Conservation (phyloP, 78 protist species). For the Creolimax fragrantissima region DNA sequence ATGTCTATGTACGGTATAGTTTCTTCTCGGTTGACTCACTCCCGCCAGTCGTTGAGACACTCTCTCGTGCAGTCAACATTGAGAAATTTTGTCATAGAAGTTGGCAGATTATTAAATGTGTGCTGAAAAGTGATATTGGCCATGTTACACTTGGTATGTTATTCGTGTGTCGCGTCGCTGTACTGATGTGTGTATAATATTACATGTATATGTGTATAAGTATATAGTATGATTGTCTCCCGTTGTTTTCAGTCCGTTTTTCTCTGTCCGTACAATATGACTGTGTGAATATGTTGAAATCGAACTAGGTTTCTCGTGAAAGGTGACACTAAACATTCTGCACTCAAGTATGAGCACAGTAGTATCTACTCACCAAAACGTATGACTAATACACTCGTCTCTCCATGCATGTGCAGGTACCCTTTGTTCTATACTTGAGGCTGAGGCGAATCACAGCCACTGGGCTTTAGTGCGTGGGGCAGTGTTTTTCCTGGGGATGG, state of each 20-base stretch:
- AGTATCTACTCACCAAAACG: too few species aligned
- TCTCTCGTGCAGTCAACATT: slow-evolving; percentile 6
- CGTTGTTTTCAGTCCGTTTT: too few species aligned
- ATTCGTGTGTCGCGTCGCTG: not conserved
- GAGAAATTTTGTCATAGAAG: not conserved
- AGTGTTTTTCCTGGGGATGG: slow-evolving; percentile 13
- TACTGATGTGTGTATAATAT: not conserved
- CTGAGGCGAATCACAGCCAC: not conserved
- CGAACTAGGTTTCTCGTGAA: too few species aligned
- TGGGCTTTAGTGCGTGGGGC: not conserved
- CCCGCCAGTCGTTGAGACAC: not conserved
- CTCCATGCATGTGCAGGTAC: too few species aligned
- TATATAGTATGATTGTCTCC: too few species aligned
- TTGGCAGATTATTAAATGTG: not conserved
- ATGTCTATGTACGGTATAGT: not conserved
- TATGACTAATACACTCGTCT: too few species aligned
- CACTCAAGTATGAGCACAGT: too few species aligned
- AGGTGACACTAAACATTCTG: too few species aligned
- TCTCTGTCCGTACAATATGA: too few species aligned
- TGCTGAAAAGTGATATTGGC: not conserved
- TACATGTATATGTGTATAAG: too few species aligned
- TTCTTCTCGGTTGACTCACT: not conserved
- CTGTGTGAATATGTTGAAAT: too few species aligned
- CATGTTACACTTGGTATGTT: not conserved
- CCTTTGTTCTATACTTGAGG: not conserved